Evolutionary conservation across 306 rosid genomes (phyloP), one percentile per base, ranked within the genome.

Genomic region (Cucumis sativus): DNA sequence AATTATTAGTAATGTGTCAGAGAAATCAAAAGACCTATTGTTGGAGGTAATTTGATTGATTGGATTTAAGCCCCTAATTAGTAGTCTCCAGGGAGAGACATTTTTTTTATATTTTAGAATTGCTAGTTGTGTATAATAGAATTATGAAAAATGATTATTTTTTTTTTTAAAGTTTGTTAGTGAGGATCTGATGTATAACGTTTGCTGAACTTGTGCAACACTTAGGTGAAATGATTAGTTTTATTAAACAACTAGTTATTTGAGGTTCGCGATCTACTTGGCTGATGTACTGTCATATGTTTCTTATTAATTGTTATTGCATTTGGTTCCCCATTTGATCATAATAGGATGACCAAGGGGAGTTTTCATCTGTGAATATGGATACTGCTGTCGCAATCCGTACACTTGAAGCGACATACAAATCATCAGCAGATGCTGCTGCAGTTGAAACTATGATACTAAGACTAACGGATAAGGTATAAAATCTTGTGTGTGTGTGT

Each of bases 361-460:
- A 92, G 80, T 92, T 92, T 82, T 92, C 99, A 79, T 81, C 99
- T 0, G 99, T 96, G 79, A 96, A 96, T 84, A 96, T 96, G 99
- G 99, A 96, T 83, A 96, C 99, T 30, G 97, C 99, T 68, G 99
- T 96, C 76, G 99, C 99, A 51, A 96, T 96, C 77, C 97, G 98
- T 71, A 96, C 99, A 57, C 97, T 96, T 69, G 98, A 96, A 88
- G 98, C 99, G 41, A 96, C 99, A 55, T 96, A 89, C 78, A 92
- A 92, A 85, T 84, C 99, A 82, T 96, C 99, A 30, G 92, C 92
- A 30, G 99, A 92, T 84, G 97, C 99, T 64, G 91, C 88, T 82
- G 87, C 99, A 3, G 97, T 88, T 82, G 99, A 96, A 89, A 89
- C 91, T 71, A 91, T 88, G 97, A 87, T 96, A 82, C 41, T 87